Percentiles rank a stretch among this genome's conserved stretches.
phyloP scores from a whole-genome alignment of 202 grass and related monocot genomes.

The Dendrocalamus latiflorus region DNA sequence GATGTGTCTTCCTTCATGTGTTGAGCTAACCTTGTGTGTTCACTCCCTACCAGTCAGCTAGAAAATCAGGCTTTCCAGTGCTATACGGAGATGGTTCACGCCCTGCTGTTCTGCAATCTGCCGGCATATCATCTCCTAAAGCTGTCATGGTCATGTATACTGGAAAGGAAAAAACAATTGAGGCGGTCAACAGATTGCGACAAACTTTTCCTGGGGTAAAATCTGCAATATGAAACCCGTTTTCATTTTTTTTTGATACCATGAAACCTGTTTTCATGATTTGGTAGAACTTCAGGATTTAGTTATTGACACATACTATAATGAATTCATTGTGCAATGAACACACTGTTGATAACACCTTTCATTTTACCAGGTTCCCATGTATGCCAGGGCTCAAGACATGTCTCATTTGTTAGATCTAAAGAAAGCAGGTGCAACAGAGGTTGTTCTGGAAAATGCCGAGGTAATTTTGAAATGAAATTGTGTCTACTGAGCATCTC shows the following conservation, averaged over 20 bases:
- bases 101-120: slow-evolving; percentile 90
- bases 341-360: neutral
- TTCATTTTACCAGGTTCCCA: slow-evolving; percentile 60
- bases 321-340: neutral
- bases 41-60: slow-evolving; percentile 50
- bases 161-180: slow-evolving; percentile 64
- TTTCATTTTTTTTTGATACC: neutral
- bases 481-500: neutral
- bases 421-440: slow-evolving; percentile 92
- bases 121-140: slow-evolving; percentile 91
- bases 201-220: slow-evolving; percentile 89
- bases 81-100: slow-evolving; percentile 92
- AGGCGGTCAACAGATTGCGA: slow-evolving; percentile 74
- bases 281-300: neutral
- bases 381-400: slow-evolving; percentile 77
- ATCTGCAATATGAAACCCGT: neutral
- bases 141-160: slow-evolving; percentile 97
- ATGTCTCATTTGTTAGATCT: slow-evolving; percentile 79
- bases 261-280: neutral
- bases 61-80: slow-evolving; percentile 75
- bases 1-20: slow-evolving; percentile 2
- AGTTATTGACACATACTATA: neutral
- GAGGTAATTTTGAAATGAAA: slow-evolving; percentile 51
- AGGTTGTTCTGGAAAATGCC: slow-evolving; percentile 90
- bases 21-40: slow-evolving; percentile 33